These are phyloP conservation scores for Dysphania ambrosioides DNA, from an alignment of 148 eudicot species.

Conservation along the genomic window DNA sequence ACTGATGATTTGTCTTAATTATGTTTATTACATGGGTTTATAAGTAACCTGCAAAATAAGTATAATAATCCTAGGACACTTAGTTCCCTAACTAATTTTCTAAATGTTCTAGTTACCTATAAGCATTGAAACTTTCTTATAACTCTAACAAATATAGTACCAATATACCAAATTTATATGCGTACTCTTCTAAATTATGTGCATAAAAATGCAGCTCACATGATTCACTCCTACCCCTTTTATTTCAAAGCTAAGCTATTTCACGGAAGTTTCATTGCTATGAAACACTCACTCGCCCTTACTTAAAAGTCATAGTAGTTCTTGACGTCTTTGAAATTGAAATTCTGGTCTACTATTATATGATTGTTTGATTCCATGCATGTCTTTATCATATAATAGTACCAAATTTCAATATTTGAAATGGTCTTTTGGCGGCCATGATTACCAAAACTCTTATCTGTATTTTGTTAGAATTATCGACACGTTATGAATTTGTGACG, in stretches of 20 bases:
- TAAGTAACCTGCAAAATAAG: too few relatives aligned
- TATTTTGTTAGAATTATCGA: background rate
- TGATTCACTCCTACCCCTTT: conserved; percentile 6
- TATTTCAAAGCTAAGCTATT: background rate
- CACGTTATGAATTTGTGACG: conserved; percentile 6
- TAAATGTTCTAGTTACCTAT: too few relatives aligned
- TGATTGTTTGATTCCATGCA: background rate
- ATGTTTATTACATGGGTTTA: too few relatives aligned
- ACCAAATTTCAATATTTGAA: conserved; percentile 22
- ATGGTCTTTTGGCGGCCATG: conserved; percentile 28
- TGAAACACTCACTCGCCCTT: background rate
- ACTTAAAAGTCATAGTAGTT: background rate
- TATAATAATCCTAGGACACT: too few relatives aligned
- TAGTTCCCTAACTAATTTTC: too few relatives aligned
- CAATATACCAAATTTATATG: background rate
- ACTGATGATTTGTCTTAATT: too few relatives aligned
- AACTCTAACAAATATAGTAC: background rate
- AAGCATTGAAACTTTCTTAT: too few relatives aligned
- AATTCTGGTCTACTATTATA: background rate
- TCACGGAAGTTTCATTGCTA: conserved; percentile 32
- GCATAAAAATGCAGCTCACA: conserved; percentile 23
- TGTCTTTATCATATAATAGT: conserved; percentile 20
- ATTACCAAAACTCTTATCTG: background rate
- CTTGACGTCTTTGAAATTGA: background rate
- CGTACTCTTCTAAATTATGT: background rate